Conservation (phyloP, 2,329 filamentous ascomycete species). For the Exophiala phaeomuriformis region DNA sequence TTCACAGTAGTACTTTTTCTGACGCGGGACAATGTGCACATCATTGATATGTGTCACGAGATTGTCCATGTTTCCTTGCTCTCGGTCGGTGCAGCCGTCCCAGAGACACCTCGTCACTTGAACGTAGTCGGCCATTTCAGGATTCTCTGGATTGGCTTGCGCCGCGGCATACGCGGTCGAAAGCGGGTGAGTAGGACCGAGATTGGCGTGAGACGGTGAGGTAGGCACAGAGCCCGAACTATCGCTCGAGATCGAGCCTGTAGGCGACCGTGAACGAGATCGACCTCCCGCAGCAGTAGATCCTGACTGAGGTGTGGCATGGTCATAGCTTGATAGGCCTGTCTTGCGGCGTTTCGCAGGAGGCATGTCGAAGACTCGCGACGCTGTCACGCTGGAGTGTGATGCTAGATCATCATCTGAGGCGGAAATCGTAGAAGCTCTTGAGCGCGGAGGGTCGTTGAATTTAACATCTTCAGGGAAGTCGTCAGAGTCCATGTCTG, state of each 20-base stretch:
- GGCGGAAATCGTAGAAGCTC: slow-evolving; percentile 31
- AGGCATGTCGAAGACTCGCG: slow-evolving; percentile 34
- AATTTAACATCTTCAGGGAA: slow-evolving; percentile 54
- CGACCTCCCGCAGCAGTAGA: neutral
- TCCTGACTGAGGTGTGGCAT: slow-evolving; percentile 45
- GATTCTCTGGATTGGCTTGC: slow-evolving; percentile 27
- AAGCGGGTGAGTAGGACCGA: slow-evolving; percentile 36
- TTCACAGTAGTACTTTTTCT: slow-evolving; percentile 98
- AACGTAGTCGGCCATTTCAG: slow-evolving; percentile 26
- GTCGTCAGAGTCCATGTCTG: slow-evolving; percentile 56
- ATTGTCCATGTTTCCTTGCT: slow-evolving; percentile 71
- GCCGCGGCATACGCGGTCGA: slow-evolving; percentile 30
- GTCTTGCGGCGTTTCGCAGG: slow-evolving; percentile 45
- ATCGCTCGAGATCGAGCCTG: slow-evolving; percentile 76
- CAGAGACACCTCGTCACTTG: slow-evolving; percentile 72
- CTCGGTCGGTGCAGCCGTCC: slow-evolving; percentile 65
- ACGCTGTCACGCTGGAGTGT: slow-evolving; percentile 20
- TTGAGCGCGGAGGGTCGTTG: slow-evolving; percentile 43
- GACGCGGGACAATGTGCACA: slow-evolving; percentile 84
- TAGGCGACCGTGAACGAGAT: slow-evolving; percentile 38
- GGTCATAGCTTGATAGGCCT: slow-evolving; percentile 39
- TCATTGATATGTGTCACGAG: slow-evolving; percentile 80
- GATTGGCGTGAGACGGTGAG: slow-evolving; percentile 58
- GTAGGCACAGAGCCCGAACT: slow-evolving; percentile 77
- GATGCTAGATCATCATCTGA: slow-evolving; percentile 27